A percentile compares a stretch with the other conserved stretches of the same genome.
These are phyloP conservation scores for Saxophila tyrrhenica DNA, from an alignment of 495 filamentous ascomycete species.

Conservation along the genomic window DNA sequence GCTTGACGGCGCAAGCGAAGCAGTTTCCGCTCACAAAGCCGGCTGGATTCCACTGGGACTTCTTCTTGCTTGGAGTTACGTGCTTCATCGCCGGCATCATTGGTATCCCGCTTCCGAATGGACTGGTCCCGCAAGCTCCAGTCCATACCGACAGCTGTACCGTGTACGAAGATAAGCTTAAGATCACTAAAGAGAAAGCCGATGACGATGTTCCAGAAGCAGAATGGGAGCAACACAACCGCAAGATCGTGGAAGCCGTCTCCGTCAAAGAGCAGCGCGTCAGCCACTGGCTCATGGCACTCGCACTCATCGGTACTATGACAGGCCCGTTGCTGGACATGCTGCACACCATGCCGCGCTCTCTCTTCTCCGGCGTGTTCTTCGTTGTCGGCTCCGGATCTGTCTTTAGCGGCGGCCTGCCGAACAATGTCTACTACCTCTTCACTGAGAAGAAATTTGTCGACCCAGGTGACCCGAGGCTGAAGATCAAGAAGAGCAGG, in stretches of 20 bases:
- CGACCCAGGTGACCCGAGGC: constrained; percentile 53
- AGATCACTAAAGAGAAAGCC: constrained; percentile 23
- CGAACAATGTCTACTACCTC: constrained; percentile 67
- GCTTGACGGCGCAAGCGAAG: constrained; percentile 78
- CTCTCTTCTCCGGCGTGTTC: constrained; percentile 80
- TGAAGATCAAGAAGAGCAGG: constrained; percentile 39
- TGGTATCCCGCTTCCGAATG: constrained; percentile 84
- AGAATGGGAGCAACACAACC: constrained; percentile 37
- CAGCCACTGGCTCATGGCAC: constrained; percentile 73
- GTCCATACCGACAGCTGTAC: constrained; percentile 60
- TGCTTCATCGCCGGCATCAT: constrained; percentile 74
- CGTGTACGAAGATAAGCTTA: constrained; percentile 13
- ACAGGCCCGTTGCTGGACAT: constrained; percentile 72
- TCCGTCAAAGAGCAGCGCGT: constrained; percentile 83
- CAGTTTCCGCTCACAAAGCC: constrained; percentile 88
- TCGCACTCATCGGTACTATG: constrained; percentile 81
- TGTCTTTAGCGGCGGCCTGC: constrained; percentile 58
- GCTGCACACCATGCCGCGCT: constrained; percentile 76
- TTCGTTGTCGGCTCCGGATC: constrained; percentile 84
- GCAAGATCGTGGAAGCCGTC: constrained; percentile 44
- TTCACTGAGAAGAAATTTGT: constrained; percentile 56
- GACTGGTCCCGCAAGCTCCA: constrained; percentile 69
- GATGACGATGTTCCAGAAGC: constrained; percentile 33
- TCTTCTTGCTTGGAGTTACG: constrained; percentile 83
- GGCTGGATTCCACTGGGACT: constrained; percentile 91